Evolutionary conservation across 2,329 filamentous ascomycete species (phyloP).

Genomic region (Ophiostoma angusticollis): DNA sequence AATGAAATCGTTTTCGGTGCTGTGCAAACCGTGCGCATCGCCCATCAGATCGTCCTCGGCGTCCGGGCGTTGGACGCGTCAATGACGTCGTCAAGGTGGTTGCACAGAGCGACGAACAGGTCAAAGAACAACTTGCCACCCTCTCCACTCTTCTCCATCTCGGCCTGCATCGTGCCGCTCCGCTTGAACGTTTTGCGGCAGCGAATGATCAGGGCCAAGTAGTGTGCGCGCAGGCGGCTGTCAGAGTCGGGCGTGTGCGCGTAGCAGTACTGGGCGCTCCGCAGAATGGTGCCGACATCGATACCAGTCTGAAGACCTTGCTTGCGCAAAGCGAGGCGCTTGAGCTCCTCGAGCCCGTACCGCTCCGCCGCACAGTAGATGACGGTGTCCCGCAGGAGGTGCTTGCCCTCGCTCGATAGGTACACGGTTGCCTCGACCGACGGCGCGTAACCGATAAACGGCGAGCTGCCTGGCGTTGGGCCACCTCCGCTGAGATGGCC

Average conservation of each 20-base stretch:
- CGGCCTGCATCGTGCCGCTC: slow-evolving; percentile 96
- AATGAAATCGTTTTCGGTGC: background rate
- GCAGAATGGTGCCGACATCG: slow-evolving; percentile 80
- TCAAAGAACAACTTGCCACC: slow-evolving; percentile 87
- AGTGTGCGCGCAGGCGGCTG: slow-evolving; percentile 86
- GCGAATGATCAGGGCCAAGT: slow-evolving; percentile 93
- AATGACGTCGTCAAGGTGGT: slow-evolving; percentile 92
- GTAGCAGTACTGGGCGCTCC: slow-evolving; percentile 89
- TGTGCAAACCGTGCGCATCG: slow-evolving; percentile 1
- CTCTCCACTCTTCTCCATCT: slow-evolving; percentile 79
- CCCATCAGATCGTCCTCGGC: slow-evolving; percentile 42
- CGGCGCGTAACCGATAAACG: slow-evolving; percentile 10
- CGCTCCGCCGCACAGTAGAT: slow-evolving; percentile 87
- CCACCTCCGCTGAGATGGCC: slow-evolving; percentile 18
- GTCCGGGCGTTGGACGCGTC: slow-evolving; percentile 61
- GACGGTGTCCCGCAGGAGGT: slow-evolving; percentile 81
- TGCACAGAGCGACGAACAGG: slow-evolving; percentile 95
- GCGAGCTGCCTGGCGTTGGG: slow-evolving; percentile 17
- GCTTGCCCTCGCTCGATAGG: slow-evolving; percentile 58
- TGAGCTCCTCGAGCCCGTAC: slow-evolving; percentile 85
- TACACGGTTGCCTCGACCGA: slow-evolving; percentile 64
- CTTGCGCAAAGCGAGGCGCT: slow-evolving; percentile 82
- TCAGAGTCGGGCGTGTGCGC: slow-evolving; percentile 88
- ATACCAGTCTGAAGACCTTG: slow-evolving; percentile 89
- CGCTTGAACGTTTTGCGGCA: slow-evolving; percentile 96